These are phyloP conservation scores for Rhizoctonia solani DNA, from an alignment of 1,284 basidiomycete genomes.

Conservation along the genomic window DNA sequence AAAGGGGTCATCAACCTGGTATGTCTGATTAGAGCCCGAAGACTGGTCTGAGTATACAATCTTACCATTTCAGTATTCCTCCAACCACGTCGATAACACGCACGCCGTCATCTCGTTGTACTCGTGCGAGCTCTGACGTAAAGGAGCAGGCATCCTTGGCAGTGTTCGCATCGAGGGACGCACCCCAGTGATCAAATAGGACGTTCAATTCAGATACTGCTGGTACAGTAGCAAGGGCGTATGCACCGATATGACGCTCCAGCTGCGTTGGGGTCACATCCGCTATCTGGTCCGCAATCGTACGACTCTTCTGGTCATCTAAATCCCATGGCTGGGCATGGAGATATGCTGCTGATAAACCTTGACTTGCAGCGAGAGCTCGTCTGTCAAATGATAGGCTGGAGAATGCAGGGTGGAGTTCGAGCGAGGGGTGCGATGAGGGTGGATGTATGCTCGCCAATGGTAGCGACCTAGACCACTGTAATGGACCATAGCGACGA, in stretches of 20 bases:
- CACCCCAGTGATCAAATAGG: conserved; percentile 29
- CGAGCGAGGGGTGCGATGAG: neutral
- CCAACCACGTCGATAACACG: conserved; percentile 28
- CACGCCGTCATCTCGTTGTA: conserved; percentile 28
- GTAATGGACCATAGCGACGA: conserved; percentile 23
- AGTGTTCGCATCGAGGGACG: neutral
- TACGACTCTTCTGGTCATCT: neutral
- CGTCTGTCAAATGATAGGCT: conserved; percentile 32
- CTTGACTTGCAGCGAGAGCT: conserved; percentile 6
- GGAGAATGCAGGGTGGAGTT: conserved; percentile 27
- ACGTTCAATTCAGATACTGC: conserved; percentile 17
- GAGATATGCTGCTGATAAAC: conserved; percentile 18
- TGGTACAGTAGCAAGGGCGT: conserved; percentile 9
- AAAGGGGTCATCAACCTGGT: conserved; percentile 20
- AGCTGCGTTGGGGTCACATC: conserved; percentile 21
- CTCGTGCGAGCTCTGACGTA: conserved; percentile 30
- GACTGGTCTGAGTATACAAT: neutral
- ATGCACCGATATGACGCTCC: conserved; percentile 14
- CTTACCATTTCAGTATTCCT: conserved; percentile 32
- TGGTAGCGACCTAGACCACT: conserved; percentile 6
- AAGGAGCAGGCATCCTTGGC: conserved; percentile 30
- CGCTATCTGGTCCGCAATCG: conserved; percentile 28
- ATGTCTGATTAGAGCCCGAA: neutral
- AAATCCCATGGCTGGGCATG: neutral
- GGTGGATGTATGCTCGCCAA: neutral